Base-by-base conservation (phyloP, 352 stramenopile species). In the Globisporangium camurandrum region DNA sequence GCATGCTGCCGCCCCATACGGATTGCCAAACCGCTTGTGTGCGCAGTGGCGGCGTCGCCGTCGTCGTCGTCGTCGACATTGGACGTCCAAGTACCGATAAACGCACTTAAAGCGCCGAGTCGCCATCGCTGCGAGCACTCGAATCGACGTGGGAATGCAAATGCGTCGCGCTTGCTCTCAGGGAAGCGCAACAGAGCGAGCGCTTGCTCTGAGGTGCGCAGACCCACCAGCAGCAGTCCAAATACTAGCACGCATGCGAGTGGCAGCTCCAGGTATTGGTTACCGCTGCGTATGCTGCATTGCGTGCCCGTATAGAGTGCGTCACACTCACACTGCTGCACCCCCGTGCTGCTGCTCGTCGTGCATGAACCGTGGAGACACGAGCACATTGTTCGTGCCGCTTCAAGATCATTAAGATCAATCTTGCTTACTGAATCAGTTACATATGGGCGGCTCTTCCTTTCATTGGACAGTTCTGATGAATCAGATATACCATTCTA, bases 311-410 rank as follows among this genome's bases (percentile, higher is more conserved):
- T 50, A 45, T 85, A 88, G 39, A 76, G 61, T 20, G 54, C 51
- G 27, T 76, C 48, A 28, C 76, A 88, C 31, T 54, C 24, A 23
- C 74, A 88, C 12, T 49, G 38, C 22, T 68, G 36, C 10, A 30
- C 22, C 48, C 6, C 55, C 48, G 37, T 51, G 56, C 6, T 55
- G 33, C 2, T 42, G 23, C 28, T 20, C 9, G 46, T 28, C 19
- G 67, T 62, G 30, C 76, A 88, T 6, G 40, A 14, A 16, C 76
- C 74, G 61, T 88, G 71, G 42, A 82, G 56, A 59, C 74, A 88
- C 30, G 54, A n/a, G n/a, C 4, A 17, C 31, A 17, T 16, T 19
- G 33, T 17, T 20, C 33, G 19, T 39, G 33, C 12, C 33, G 14
- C 19, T 39, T 39, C 33, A 39, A 39, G 33, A 39, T 39, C 33